Conservation (phyloP, 192 early-diverging fungal species). For the Coemansia sp. region DNA sequence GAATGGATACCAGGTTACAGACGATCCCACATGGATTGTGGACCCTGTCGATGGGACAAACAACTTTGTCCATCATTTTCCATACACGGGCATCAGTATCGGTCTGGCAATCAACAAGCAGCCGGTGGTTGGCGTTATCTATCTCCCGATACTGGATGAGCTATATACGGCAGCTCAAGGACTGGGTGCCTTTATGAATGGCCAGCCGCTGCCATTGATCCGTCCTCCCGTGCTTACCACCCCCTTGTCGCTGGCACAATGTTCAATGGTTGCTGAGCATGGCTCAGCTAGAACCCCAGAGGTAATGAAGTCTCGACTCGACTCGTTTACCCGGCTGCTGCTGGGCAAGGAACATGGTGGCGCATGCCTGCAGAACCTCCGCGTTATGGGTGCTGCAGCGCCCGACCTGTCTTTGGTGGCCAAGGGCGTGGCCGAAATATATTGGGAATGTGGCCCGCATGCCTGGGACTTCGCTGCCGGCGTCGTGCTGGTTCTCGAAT, state of each 20-base stretch:
- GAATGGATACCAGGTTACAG: conserved; percentile 57
- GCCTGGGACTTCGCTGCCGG: conserved; percentile 89
- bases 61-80: conserved; percentile 74
- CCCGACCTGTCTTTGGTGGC: conserved; percentile 77
- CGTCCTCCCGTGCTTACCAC: conserved; percentile 54
- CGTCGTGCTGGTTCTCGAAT: conserved; percentile 76
- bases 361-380: conserved; percentile 66
- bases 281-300: conserved; percentile 65
- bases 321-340: conserved; percentile 65
- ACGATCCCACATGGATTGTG: conserved; percentile 85
- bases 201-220: conserved; percentile 60
- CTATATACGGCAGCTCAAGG: conserved; percentile 55
- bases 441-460: conserved; percentile 84
- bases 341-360: conserved; percentile 52
- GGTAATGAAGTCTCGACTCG: conserved; percentile 66
- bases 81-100: conserved; percentile 84
- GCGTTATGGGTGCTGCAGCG: conserved; percentile 75
- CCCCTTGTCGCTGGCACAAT: conserved; percentile 62
- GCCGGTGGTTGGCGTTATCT: conserved; percentile 86
- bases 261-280: conserved; percentile 80
- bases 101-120: conserved; percentile 69
- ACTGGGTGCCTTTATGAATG: conserved; percentile 37
- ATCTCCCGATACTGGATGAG: conserved; percentile 86
- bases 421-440: conserved; percentile 77
- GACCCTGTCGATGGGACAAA: conserved; percentile 83